A percentile compares a stretch with the other conserved stretches of the same genome.
phyloP scores from a whole-genome alignment of 176 grass and related monocot genomes.

The Avena eriantha region DNA sequence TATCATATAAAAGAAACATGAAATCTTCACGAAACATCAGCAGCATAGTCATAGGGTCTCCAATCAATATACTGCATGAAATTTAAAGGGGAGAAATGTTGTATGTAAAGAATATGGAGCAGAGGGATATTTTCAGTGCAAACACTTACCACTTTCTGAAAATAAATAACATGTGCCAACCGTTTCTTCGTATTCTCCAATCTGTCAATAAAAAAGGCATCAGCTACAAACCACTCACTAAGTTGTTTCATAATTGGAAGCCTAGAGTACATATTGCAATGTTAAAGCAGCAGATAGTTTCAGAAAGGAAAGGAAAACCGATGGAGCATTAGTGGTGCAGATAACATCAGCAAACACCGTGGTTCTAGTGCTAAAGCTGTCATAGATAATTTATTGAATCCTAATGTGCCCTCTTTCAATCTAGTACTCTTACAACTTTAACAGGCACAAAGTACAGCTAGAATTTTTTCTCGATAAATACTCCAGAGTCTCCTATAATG shows the following conservation, averaged over 20 bases:
- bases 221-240: neutral
- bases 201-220: conserved; percentile 53
- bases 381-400: neutral
- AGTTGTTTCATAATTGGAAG: neutral
- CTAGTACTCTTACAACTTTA: neutral
- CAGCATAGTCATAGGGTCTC: neutral
- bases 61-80: neutral
- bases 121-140: no score
- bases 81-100: no score
- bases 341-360: neutral
- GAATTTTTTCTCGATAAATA: neutral
- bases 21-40: neutral
- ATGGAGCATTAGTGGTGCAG: neutral
- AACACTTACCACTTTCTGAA: conserved; percentile 61
- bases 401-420: neutral
- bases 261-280: neutral
- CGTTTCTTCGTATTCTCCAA: conserved; percentile 89
- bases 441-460: neutral
- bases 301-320: neutral
- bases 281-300: neutral
- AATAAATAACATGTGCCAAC: conserved; percentile 84
- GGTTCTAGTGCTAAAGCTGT: neutral
- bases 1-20: neutral
- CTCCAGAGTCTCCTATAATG: neutral
- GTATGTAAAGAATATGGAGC: conserved; percentile 13